Evolutionary conservation across 805 yeast species (phyloP).

Genomic region (Saturnispora zaruensis): DNA sequence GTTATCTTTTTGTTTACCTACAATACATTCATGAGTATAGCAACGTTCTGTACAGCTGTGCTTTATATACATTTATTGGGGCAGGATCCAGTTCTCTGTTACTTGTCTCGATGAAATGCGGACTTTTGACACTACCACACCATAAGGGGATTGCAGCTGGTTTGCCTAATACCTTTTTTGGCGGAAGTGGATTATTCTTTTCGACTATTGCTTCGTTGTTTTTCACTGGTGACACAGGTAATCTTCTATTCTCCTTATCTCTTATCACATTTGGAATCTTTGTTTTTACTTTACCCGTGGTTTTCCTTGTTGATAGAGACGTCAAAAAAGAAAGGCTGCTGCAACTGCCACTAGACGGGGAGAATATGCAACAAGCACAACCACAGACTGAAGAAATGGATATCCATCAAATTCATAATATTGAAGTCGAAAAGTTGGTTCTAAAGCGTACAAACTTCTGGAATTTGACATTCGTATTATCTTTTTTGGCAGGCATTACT

Average conservation of each 20-base stretch:
- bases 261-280: conserved; percentile 35
- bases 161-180: conserved; percentile 65
- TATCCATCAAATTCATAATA: conserved; percentile 4
- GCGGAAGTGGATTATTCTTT: conserved; percentile 62
- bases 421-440: conserved; percentile 14
- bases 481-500: conserved; percentile 56
- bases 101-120: conserved; percentile 61
- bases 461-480: conserved; percentile 40
- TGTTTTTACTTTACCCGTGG: conserved; percentile 38
- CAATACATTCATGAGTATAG: conserved; percentile 39
- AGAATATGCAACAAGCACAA: not conserved
- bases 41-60: conserved; percentile 34
- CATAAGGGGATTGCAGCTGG: conserved; percentile 69
- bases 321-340: conserved; percentile 15
- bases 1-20: conserved; percentile 46
- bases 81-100: conserved; percentile 60
- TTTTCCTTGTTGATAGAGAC: conserved; percentile 34
- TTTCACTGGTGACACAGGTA: conserved; percentile 50
- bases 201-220: conserved; percentile 46
- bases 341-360: not conserved
- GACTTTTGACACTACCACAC: conserved; percentile 61
- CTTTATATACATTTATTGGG: conserved; percentile 50
- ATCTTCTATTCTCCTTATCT: conserved; percentile 41
- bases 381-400: not conserved
- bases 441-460: conserved; percentile 35